phyloP scores from a whole-genome alignment of 2,329 filamentous ascomycete genomes.

The Hymenoscyphus fraxineus region DNA sequence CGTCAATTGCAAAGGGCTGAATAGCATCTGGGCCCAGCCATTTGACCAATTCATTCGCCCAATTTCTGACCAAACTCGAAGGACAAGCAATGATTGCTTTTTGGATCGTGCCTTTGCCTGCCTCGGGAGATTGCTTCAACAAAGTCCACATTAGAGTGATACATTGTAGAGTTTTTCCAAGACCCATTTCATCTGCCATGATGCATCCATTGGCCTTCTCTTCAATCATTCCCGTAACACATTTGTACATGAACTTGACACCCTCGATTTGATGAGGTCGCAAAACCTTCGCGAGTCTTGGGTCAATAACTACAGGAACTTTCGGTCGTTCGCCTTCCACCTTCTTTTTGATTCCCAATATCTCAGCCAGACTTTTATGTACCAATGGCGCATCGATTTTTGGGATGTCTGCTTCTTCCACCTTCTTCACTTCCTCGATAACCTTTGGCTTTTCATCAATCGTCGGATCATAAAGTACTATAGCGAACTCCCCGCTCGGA shows the following conservation, averaged over 20 bases:
- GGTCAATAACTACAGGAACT: slow-evolving; percentile 97
- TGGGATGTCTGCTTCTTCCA: slow-evolving; percentile 43
- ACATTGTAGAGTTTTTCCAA: slow-evolving; percentile 96
- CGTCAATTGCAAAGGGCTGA: slow-evolving; percentile 91
- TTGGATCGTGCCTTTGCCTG: slow-evolving; percentile 89
- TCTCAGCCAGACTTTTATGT: slow-evolving; percentile 93
- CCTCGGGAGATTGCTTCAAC: slow-evolving; percentile 89
- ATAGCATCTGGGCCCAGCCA: slow-evolving; percentile 93
- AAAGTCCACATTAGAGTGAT: slow-evolving; percentile 96
- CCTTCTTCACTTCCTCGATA: slow-evolving; percentile 41
- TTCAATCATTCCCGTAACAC: slow-evolving; percentile 93
- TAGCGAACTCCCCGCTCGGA: slow-evolving; percentile 91
- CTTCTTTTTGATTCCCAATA: slow-evolving; percentile 88
- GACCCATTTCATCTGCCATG: slow-evolving; percentile 98
- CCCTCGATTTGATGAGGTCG: slow-evolving; percentile 97
- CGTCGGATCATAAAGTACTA: slow-evolving; percentile 93
- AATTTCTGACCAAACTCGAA: slow-evolving; percentile 93
- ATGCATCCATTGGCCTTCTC: slow-evolving; percentile 94
- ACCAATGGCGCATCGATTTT: slow-evolving; percentile 76
- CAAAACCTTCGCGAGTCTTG: slow-evolving; percentile 79
- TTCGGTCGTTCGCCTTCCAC: slow-evolving; percentile 75
- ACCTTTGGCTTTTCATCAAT: slow-evolving; percentile 74
- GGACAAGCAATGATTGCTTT: slow-evolving; percentile 97
- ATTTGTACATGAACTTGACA: slow-evolving; percentile 94
- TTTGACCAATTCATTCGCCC: slow-evolving; percentile 95